A percentile compares a stretch with the other conserved stretches of the same genome.
These are phyloP conservation scores for Rhizophagus sp. DNA, from an alignment of 192 early-diverging fungal genomes.

Conservation along the genomic window DNA sequence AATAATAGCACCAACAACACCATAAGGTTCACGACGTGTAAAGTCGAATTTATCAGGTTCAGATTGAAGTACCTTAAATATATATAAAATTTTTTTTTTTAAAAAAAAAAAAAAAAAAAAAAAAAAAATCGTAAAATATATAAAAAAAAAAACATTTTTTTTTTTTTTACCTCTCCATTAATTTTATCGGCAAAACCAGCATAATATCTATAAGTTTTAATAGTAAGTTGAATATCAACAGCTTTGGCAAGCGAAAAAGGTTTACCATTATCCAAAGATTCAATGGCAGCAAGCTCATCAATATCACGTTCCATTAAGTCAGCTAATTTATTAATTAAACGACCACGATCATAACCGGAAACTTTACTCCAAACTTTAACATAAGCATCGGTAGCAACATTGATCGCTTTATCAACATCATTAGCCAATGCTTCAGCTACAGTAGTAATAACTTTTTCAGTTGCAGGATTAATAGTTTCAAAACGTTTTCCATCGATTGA, in stretches of 20 bases:
- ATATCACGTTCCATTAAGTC: conserved; percentile 47
- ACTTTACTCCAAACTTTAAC: conserved; percentile 55
- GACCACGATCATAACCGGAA: conserved; percentile 45
- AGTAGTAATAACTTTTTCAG: conserved; percentile 47
- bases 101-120: neutral
- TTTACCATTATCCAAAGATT: conserved; percentile 81
- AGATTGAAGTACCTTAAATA: neutral
- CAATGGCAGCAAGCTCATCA: conserved; percentile 55
- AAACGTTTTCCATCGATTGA: conserved; percentile 52
- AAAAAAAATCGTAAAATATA: too few species aligned
- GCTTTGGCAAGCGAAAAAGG: conserved; percentile 55
- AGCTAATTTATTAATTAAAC: conserved; percentile 64
- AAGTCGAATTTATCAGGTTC: conserved; percentile 33
- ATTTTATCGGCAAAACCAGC: conserved; percentile 69
- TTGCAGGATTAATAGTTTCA: conserved; percentile 63
- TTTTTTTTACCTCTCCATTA: conserved; percentile 40
- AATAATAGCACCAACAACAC: conserved; percentile 77
- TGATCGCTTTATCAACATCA: conserved; percentile 56
- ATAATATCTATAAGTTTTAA: conserved; percentile 75
- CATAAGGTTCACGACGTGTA: conserved; percentile 62
- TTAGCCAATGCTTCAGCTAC: conserved; percentile 44
- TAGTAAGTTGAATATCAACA: conserved; percentile 63
- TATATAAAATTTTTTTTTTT: too few species aligned
- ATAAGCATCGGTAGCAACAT: conserved; percentile 58
- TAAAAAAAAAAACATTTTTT: too few species aligned